These are phyloP conservation scores for Diaporthe aspalathi DNA, from an alignment of 2,329 filamentous ascomycete species.

Conservation along the genomic window DNA sequence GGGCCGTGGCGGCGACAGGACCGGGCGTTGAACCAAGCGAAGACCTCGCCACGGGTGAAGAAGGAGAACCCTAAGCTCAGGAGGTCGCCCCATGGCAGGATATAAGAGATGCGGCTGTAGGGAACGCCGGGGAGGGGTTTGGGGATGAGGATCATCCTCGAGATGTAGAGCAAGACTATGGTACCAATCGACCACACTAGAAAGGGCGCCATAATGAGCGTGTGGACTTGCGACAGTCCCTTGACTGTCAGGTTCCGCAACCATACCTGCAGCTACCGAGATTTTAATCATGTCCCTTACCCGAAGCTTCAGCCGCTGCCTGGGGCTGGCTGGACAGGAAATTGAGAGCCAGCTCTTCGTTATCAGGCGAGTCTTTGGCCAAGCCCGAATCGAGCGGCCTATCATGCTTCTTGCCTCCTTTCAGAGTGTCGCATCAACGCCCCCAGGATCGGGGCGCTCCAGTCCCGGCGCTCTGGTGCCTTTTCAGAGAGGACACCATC, in stretches of 20 bases:
- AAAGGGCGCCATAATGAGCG: background rate
- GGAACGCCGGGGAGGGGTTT: background rate
- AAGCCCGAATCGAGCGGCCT: background rate
- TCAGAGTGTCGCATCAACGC: background rate
- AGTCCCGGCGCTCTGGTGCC: no score
- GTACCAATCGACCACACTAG: background rate
- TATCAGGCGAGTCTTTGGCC: background rate
- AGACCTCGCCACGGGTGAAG: slow-evolving; percentile 1
- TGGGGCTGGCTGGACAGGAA: background rate
- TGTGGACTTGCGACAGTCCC: background rate
- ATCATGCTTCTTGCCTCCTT: background rate
- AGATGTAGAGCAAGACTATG: background rate
- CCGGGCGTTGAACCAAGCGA: slow-evolving; percentile 1
- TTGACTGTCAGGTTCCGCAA: background rate
- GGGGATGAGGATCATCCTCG: background rate
- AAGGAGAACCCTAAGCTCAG: background rate
- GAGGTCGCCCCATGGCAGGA: slow-evolving; percentile 19
- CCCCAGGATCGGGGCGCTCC: background rate
- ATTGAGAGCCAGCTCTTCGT: background rate
- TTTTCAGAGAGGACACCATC: background rate
- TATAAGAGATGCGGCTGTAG: background rate
- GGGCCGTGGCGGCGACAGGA: background rate
- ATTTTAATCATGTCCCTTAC: background rate
- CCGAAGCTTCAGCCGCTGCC: background rate
- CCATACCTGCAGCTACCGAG: background rate